Percentiles rank a stretch among this genome's conserved stretches.
Evolutionary conservation across 768 basidiomycete species (phyloP).

Genomic region (Boletus sp.): DNA sequence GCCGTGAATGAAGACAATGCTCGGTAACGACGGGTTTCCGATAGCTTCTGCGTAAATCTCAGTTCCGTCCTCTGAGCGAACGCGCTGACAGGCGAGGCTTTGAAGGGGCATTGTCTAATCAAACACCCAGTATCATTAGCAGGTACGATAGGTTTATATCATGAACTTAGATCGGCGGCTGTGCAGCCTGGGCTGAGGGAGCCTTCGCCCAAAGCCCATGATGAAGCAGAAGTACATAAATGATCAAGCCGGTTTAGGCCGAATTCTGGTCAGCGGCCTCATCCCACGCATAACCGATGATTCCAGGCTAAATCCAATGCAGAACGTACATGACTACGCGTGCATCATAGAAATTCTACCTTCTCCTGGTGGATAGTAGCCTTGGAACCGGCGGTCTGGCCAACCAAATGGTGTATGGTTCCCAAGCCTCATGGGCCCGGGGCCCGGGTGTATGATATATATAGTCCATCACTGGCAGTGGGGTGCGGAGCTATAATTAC

Average conservation of each 20-base stretch:
- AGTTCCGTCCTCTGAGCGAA: conserved; percentile 3
- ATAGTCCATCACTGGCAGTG: too few species aligned
- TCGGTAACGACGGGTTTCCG: background rate
- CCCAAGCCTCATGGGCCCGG: background rate
- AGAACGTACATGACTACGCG: too few species aligned
- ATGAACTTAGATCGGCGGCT: background rate
- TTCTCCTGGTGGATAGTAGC: background rate
- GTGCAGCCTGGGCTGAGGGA: background rate
- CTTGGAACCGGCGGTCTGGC: background rate
- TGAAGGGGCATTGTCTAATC: background rate
- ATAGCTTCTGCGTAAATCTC: conserved; percentile 7
- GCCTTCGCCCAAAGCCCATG: background rate
- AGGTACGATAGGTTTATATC: background rate
- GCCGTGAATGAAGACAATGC: background rate
- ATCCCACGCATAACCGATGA: background rate
- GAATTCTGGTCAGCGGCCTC: background rate
- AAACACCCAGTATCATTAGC: too few species aligned
- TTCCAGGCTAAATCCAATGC: too few species aligned
- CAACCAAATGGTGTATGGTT: background rate
- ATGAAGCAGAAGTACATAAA: background rate
- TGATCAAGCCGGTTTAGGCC: background rate
- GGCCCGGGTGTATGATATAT: background rate
- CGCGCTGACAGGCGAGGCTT: background rate
- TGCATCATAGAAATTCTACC: background rate
- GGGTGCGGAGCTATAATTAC: too few species aligned